Evolutionary conservation across 164 flowering plant genomes (phyloP).

Genomic region (Saururus chinensis): DNA sequence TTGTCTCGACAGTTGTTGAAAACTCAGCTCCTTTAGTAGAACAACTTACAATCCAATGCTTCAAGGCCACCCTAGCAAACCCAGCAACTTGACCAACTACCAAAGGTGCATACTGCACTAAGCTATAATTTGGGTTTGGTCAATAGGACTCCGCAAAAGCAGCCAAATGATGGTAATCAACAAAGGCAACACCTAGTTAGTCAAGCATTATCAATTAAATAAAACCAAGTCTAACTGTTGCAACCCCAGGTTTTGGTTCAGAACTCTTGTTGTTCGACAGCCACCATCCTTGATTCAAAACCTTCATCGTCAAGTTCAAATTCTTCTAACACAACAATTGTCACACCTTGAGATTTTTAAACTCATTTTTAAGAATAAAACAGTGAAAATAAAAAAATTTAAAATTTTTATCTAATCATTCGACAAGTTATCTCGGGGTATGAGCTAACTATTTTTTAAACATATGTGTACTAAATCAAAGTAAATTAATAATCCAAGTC

Average conservation of each 20-base stretch:
- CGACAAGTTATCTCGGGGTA: too few species aligned
- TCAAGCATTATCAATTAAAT: slow-evolving; percentile 40
- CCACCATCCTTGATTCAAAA: slow-evolving; percentile 36
- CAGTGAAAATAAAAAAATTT: too few species aligned
- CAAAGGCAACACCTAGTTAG: slow-evolving; percentile 41
- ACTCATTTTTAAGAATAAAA: too few species aligned
- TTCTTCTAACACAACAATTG: slow-evolving; percentile 40
- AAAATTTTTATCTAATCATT: too few species aligned
- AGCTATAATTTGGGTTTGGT: slow-evolving; percentile 36
- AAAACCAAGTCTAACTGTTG: slow-evolving; percentile 43
- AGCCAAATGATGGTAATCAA: slow-evolving; percentile 41
- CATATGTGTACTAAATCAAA: too few species aligned
- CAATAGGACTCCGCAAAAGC: slow-evolving; percentile 48
- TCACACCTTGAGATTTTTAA: too few species aligned
- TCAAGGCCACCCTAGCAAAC: slow-evolving; percentile 48
- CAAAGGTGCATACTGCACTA: slow-evolving; percentile 24
- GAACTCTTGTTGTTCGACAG: slow-evolving; percentile 32
- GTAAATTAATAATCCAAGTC: too few species aligned
- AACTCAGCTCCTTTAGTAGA: slow-evolving; percentile 51
- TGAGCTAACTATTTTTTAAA: too few species aligned
- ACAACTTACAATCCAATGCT: slow-evolving; percentile 40
- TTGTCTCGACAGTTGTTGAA: slow-evolving; percentile 59
- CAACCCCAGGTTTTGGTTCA: slow-evolving; percentile 42
- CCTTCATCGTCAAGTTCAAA: slow-evolving; percentile 44
- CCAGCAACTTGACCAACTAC: slow-evolving; percentile 27